Percentiles rank a stretch among this genome's conserved stretches.
These are phyloP conservation scores for Fusarium siculi DNA, from an alignment of 2,329 filamentous ascomycete genomes.

Conservation along the genomic window DNA sequence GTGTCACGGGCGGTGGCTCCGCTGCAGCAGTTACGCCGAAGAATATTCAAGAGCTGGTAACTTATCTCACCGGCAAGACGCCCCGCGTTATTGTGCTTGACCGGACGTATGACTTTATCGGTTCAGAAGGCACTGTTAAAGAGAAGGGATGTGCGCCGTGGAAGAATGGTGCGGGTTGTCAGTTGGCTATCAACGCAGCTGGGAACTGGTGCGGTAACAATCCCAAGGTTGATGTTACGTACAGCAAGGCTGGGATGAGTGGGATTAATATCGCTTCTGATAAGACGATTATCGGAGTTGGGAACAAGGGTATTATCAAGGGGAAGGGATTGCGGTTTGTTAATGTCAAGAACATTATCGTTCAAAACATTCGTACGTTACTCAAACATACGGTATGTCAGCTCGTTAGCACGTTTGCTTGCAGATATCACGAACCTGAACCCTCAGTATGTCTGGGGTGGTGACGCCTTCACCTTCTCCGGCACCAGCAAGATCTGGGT, in stretches of 20 bases:
- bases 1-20: constrained; percentile 26
- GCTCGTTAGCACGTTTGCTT: accelerated
- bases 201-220: constrained; percentile 15
- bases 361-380: constrained; percentile 38
- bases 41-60: constrained; percentile 23
- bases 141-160: constrained; percentile 34
- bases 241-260: constrained; percentile 9
- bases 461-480: constrained; percentile 28
- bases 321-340: constrained; percentile 54
- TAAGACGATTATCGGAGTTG: constrained; percentile 54
- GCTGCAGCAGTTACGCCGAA: constrained; percentile 22
- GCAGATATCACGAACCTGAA: constrained; percentile 27
- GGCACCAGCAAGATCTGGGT: constrained; percentile 32
- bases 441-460: constrained; percentile 36
- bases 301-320: constrained; percentile 51
- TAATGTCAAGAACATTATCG: constrained; percentile 48
- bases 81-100: constrained; percentile 52
- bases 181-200: constrained; percentile 41
- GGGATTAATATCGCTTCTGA: constrained; percentile 49
- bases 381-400: accelerated
- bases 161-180: constrained; percentile 31
- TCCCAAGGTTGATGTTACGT: constrained; percentile 6
- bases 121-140: constrained; percentile 38
- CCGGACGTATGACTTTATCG: constrained; percentile 44
- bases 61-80: constrained; percentile 32